Base-by-base conservation (phyloP, 495 filamentous ascomycete species). In the Penicillium desertorum region DNA sequence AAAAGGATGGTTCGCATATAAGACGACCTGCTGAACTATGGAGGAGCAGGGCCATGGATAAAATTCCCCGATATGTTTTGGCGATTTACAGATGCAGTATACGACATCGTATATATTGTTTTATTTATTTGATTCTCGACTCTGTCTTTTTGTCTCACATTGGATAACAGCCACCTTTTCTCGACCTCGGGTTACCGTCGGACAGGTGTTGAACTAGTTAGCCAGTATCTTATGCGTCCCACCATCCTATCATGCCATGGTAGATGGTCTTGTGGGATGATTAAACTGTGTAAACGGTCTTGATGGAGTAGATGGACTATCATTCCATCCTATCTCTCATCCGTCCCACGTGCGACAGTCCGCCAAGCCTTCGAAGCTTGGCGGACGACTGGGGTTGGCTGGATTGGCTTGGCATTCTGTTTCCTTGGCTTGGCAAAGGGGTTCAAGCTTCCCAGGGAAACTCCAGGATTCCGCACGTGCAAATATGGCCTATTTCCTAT, bases 381-480 rank as follows among this genome's bases (percentile, higher is more conserved):
- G 44, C 53, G 20, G 19, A 42, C 20, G 20, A 36, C 8, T 8
- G 34, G 45, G 43, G 14, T 36, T 36, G 43, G 32, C 34, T 46
- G 20, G 34, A 23, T 34, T 4, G 16, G 32, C 53, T 55, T 55
- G 53, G 53, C 53, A 10, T 27, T 55, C 43, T 34, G n/a, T 44
- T 44, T 44, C 34, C 32, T 55, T 17, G 19, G 5, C 53, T 55
- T 55, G 53, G 53, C 53, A 41, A 46, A 20, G 37, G 39, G 42
- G 32, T 42, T 42, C 42, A 54, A 61, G 49, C 43, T 56, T 56
- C 19, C 58, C 61, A 57, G 25, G 30, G 4, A 25, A 17, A 44
- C 20, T 20, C 16, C 47, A 45, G 27, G 32, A 36, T 14, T 16
- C 34, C 37, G 41, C 62, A 64, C 62, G 62, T 64, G 62, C 17